Evolutionary conservation across 305 asterid genomes (phyloP).

Genomic region (Fraxinus velutina): DNA sequence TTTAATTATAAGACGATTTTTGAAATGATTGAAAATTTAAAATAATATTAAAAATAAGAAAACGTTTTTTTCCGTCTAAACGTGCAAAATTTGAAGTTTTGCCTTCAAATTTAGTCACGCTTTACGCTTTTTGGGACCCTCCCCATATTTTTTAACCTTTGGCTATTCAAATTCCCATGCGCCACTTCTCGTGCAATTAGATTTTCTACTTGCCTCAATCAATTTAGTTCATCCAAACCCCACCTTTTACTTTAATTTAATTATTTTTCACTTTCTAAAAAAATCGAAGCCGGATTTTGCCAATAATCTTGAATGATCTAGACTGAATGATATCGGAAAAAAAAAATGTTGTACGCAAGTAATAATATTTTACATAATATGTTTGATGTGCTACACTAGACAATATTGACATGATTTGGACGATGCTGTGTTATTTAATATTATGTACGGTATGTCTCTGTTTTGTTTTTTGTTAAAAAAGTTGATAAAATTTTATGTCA

Average conservation of each 20-base stretch:
- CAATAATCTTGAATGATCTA: not conserved
- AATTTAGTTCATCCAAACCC: not conserved
- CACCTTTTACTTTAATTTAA: not conserved
- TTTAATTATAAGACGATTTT: too few relatives aligned
- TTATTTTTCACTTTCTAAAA: not conserved
- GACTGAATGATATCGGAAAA: not conserved
- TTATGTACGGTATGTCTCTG: not conserved
- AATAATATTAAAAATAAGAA: too few relatives aligned
- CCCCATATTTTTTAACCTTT: constrained; percentile 23
- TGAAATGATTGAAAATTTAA: too few relatives aligned
- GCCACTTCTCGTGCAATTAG: constrained; percentile 44
- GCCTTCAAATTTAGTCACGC: too few relatives aligned
- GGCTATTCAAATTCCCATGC: constrained; percentile 52
- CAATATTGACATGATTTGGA: not conserved
- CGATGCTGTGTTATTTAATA: not conserved
- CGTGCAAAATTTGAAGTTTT: too few relatives aligned
- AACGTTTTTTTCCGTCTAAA: too few relatives aligned
- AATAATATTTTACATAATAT: not conserved
- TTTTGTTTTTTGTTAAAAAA: not conserved
- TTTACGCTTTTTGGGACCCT: not conserved
- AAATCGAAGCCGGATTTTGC: not conserved
- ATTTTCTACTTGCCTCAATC: not conserved
- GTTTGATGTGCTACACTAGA: not conserved
- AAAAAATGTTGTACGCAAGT: not conserved
- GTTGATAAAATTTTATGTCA: not conserved